A percentile compares a stretch with the other conserved stretches of the same genome.
Evolutionary conservation across 1,284 basidiomycete genomes (phyloP).

Genomic region (Sanghuangporus baumii): DNA sequence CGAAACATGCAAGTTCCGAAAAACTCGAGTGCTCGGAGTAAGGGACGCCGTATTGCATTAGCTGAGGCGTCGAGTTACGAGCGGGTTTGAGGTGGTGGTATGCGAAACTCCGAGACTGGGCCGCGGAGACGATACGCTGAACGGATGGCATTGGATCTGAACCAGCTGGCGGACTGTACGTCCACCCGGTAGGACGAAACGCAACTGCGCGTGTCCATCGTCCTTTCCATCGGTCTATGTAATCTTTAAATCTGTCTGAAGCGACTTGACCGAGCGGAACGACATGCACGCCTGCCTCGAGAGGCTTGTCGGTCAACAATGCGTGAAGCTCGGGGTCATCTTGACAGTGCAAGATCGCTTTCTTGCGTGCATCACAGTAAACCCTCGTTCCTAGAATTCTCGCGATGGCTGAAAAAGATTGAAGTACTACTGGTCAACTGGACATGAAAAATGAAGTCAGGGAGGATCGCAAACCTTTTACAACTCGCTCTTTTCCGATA

Average conservation of each 20-base stretch:
- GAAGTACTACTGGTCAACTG: neutral
- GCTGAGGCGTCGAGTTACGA: constrained; percentile 60
- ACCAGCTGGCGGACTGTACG: constrained; percentile 68
- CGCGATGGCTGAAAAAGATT: constrained; percentile 62
- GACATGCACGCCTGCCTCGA: constrained; percentile 79
- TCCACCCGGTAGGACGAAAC: constrained; percentile 94
- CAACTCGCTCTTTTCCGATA: constrained; percentile 95
- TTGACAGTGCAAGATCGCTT: constrained; percentile 75
- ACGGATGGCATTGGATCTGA: constrained; percentile 59
- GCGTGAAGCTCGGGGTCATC: constrained; percentile 77
- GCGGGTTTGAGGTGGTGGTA: constrained; percentile 63
- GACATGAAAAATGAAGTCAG: neutral
- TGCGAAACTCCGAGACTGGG: constrained; percentile 64
- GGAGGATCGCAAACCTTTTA: constrained; percentile 61
- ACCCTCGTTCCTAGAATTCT: constrained; percentile 79
- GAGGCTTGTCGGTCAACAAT: constrained; percentile 75
- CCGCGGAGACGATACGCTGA: constrained; percentile 57
- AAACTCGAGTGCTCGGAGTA: constrained; percentile 97
- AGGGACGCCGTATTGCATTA: constrained; percentile 85
- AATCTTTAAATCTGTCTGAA: constrained; percentile 73
- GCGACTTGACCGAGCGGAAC: constrained; percentile 78
- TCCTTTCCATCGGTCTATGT: constrained; percentile 72
- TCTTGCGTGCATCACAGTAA: constrained; percentile 85
- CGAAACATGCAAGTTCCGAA: constrained; percentile 91
- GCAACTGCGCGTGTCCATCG: constrained; percentile 74